Evolutionary conservation across 1,139 yeast genomes (phyloP).

Genomic region (Debaryomyces psychrophilus): DNA sequence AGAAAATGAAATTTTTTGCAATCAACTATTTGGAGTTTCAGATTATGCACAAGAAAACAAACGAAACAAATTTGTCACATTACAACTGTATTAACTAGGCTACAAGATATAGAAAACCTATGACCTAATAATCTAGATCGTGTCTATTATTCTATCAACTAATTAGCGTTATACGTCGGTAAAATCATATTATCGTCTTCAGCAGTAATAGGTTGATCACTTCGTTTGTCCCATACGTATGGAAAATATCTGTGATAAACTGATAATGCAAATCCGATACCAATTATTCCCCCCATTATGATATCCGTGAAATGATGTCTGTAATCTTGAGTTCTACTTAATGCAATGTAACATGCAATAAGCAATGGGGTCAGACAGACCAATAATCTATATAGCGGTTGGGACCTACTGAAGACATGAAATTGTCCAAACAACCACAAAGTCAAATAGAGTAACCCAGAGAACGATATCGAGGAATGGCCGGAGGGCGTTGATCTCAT

Average conservation of each 20-base stretch:
- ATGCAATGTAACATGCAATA: slow-evolving; percentile 40
- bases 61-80: not conserved
- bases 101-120: not conserved
- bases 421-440: slow-evolving; percentile 47
- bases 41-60: not conserved
- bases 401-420: slow-evolving; percentile 20
- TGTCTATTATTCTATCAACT: slow-evolving; percentile 1
- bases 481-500: slow-evolving; percentile 53
- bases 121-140: not conserved
- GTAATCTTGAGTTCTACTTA: slow-evolving; percentile 47
- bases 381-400: slow-evolving; percentile 17
- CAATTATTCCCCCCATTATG: slow-evolving; percentile 39
- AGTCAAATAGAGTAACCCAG: slow-evolving; percentile 41
- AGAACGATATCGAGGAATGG: slow-evolving; percentile 48
- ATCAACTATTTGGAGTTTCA: slow-evolving; percentile 6
- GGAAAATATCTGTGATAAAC: slow-evolving; percentile 50
- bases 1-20: slow-evolving; percentile 1
- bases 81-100: not conserved
- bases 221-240: slow-evolving; percentile 15
- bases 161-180: slow-evolving; percentile 14
- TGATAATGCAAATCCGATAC: slow-evolving; percentile 19
- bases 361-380: slow-evolving; percentile 29
- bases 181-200: slow-evolving; percentile 16
- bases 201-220: slow-evolving; percentile 17
- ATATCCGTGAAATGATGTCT: slow-evolving; percentile 50